These are phyloP conservation scores for Backusella australiensis DNA, from an alignment of 192 early-diverging fungal genomes.

Conservation along the genomic window DNA sequence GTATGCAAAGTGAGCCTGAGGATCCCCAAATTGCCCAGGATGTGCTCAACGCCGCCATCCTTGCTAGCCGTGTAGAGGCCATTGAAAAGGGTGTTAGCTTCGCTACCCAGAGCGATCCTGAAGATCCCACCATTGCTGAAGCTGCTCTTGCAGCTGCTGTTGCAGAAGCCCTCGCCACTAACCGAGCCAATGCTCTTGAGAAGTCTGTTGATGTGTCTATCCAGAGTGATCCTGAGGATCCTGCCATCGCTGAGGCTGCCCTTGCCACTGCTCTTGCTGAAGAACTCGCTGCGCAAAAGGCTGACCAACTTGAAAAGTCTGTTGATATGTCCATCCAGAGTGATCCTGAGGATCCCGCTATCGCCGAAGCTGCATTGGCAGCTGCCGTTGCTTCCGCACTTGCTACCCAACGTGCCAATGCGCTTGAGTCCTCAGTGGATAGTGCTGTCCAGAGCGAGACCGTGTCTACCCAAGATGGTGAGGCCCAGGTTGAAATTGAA, in stretches of 20 bases:
- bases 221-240: background rate
- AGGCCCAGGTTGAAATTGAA: background rate
- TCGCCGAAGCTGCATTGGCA: background rate
- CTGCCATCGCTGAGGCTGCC: background rate
- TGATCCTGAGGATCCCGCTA: background rate
- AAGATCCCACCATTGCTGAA: background rate
- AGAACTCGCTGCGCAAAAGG: background rate
- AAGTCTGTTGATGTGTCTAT: background rate
- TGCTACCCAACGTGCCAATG: background rate
- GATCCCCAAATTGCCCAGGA: background rate
- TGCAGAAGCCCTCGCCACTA: background rate
- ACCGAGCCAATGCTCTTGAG: background rate
- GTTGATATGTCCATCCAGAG: background rate
- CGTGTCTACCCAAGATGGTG: background rate
- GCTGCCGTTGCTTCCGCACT: background rate
- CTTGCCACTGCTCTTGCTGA: conserved; percentile 11
- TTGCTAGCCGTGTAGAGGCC: background rate
- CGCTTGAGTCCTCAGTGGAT: background rate
- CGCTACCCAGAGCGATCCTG: conserved; percentile 11
- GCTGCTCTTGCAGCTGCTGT: conserved; percentile 12
- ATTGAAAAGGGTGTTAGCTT: background rate
- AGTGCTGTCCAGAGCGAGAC: background rate
- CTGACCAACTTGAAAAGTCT: background rate
- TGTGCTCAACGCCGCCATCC: background rate
- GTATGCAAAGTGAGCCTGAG: background rate